Base-by-base conservation (phyloP, 768 basidiomycete genomes). In the Mycena galopus region DNA sequence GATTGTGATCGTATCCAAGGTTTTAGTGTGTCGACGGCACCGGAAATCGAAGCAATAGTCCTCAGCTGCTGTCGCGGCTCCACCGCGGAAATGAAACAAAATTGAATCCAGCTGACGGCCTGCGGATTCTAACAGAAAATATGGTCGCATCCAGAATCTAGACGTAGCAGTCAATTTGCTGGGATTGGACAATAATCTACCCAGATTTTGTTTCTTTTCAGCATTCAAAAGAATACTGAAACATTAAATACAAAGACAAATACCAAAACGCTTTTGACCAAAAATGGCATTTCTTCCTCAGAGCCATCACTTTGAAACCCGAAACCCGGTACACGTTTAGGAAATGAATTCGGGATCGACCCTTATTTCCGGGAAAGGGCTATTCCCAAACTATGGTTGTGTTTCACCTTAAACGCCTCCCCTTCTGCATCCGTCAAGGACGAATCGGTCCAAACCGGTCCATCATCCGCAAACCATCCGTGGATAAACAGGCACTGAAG, bases 1-100 rank as follows among this genome's bases (percentile, higher is more conserved):
- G n/a, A 61, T 61, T 61, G 27, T 59, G 57, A 59, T 59, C 23
- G 57, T 59, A 59, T 37, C 57, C 57, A 29, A 53, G 51, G 27
- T 27, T 53, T 29, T 53, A 53, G 25, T 53, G 51, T 4, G 33
- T 59, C 32, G 35, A 39, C 23, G 35, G 57, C 25, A 16, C 19
- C 25, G 33, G 35, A 42, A 39, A 23, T n/a, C 21, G 23, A 32
- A 27, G 55, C 17, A 30, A 21, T 53, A 16, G 29, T 27, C 53
- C 16, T 30, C 16, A 14, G 19, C 14, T 14, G 29, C 10, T 30
- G 29, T 29, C 29, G 53, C 53, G n/a, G n/a, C n/a, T n/a, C n/a
- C n/a, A 44, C 42, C 42, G 17, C 44, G 44, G n/a, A 47, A 21
- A 23, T 21, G 19, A 47, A 16, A 6, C 44, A 6, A 19, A 47